Evolutionary conservation across 1,284 basidiomycete species (phyloP).

Genomic region (Rhizoctonia solani): DNA sequence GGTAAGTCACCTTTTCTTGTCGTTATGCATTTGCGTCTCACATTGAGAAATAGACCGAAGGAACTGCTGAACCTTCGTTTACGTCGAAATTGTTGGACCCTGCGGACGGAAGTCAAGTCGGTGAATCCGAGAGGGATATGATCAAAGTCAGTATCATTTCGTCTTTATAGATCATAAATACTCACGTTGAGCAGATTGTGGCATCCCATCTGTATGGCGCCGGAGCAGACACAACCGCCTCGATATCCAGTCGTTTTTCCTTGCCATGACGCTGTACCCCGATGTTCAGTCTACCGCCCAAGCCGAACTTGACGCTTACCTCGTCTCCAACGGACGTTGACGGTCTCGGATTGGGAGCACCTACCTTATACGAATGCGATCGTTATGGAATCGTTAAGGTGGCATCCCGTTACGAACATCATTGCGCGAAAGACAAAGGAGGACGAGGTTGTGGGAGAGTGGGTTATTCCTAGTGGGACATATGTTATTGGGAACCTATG

Average conservation of each 20-base stretch:
- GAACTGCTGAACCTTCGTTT: conserved; percentile 26
- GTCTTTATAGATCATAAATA: not conserved
- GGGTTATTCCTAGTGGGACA: not conserved
- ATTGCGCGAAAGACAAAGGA: not conserved
- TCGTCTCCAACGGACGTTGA: conserved; percentile 33
- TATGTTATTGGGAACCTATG: conserved; percentile 25
- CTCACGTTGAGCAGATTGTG: not conserved
- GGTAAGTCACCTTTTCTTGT: not conserved
- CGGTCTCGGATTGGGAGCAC: conserved; percentile 39
- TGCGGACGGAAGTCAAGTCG: not conserved
- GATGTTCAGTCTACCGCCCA: conserved; percentile 47
- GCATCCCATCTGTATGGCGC: conserved; percentile 15
- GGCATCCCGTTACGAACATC: conserved; percentile 39
- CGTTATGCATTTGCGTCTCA: not conserved
- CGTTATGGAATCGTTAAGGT: conserved; percentile 42
- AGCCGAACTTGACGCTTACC: conserved; percentile 45
- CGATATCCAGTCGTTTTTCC: conserved; percentile 40
- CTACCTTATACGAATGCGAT: conserved; percentile 41
- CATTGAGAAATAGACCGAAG: conserved; percentile 24
- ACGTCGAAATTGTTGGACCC: conserved; percentile 21
- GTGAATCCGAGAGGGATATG: not conserved
- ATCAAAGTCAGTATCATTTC: conserved; percentile 1
- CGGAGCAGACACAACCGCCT: conserved; percentile 38
- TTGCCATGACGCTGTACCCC: conserved; percentile 46
- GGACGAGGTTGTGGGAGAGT: conserved; percentile 2